A percentile compares a stretch with the other conserved stretches of the same genome.
phyloP scores from a whole-genome alignment of 345 rosid species.

The Bruguiera sexangula region DNA sequence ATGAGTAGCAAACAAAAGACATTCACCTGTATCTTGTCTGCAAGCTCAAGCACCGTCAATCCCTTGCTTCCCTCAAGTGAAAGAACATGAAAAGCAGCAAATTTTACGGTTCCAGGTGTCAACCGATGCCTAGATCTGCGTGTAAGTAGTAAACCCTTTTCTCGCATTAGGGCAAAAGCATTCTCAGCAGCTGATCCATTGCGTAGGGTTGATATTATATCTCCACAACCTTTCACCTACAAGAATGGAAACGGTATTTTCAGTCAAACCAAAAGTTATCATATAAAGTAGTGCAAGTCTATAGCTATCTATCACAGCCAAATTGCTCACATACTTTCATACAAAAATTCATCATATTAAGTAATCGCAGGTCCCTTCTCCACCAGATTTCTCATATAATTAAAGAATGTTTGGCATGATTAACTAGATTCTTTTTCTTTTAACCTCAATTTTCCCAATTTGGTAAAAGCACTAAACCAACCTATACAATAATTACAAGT shows the following conservation, averaged over 20 bases:
- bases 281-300: no score
- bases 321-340: conserved; percentile 2
- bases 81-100: conserved; percentile 99
- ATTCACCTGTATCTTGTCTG: conserved; percentile 93
- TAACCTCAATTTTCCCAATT: no score
- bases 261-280: conserved; percentile 5
- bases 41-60: conserved; percentile 83
- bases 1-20: conserved; percentile 14
- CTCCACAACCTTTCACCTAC: conserved; percentile 81
- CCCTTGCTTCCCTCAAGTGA: conserved; percentile 97
- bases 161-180: conserved; percentile 89
- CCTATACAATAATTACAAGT: background rate
- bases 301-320: background rate
- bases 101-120: conserved; percentile 99
- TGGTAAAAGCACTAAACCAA: background rate
- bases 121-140: conserved; percentile 92
- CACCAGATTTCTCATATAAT: conserved; percentile 6
- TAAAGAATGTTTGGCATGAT: background rate
- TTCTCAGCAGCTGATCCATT: conserved; percentile 95
- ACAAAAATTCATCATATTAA: no score
- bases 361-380: no score
- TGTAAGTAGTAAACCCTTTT: conserved; percentile 86
- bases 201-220: conserved; percentile 73
- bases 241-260: conserved; percentile 9
- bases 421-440: no score